phyloP scores from a whole-genome alignment of 1,284 basidiomycete species.

The Tilletia horrida region DNA sequence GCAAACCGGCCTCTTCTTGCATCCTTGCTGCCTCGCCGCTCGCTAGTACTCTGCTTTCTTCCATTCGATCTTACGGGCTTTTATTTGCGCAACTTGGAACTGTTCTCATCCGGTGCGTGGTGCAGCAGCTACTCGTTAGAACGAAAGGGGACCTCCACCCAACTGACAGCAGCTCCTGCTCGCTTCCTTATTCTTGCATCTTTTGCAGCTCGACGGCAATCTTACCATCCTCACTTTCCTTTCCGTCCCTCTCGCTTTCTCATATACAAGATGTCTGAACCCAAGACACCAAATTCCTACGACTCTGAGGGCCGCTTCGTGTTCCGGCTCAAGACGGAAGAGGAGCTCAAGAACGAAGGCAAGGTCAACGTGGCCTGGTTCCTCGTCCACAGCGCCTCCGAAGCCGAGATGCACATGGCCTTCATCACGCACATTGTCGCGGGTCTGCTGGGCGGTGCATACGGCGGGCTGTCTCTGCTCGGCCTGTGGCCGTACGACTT shows the following conservation, averaged over 20 bases:
- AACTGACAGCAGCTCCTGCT: too few relatives aligned
- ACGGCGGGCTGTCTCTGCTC: neutral
- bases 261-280: neutral
- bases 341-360: neutral
- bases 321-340: slow-evolving; percentile 11
- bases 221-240: neutral
- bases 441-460: neutral
- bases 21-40: too few relatives aligned
- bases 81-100: too few relatives aligned
- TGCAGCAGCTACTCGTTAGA: too few relatives aligned
- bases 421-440: neutral
- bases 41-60: too few relatives aligned
- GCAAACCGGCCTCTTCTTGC: too few relatives aligned
- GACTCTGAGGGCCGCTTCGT: slow-evolving; percentile 7
- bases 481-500: slow-evolving; percentile 8
- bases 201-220: too few relatives aligned
- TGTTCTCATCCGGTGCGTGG: too few relatives aligned
- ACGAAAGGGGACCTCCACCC: too few relatives aligned
- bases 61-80: too few relatives aligned
- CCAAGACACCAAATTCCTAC: neutral
- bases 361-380: neutral
- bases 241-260: neutral
- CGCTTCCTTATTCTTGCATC: too few relatives aligned
- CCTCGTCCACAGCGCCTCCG: neutral
- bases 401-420: slow-evolving; percentile 5